phyloP scores from a whole-genome alignment of 495 filamentous ascomycete genomes.

The Hypoxylon lienhwacheense region DNA sequence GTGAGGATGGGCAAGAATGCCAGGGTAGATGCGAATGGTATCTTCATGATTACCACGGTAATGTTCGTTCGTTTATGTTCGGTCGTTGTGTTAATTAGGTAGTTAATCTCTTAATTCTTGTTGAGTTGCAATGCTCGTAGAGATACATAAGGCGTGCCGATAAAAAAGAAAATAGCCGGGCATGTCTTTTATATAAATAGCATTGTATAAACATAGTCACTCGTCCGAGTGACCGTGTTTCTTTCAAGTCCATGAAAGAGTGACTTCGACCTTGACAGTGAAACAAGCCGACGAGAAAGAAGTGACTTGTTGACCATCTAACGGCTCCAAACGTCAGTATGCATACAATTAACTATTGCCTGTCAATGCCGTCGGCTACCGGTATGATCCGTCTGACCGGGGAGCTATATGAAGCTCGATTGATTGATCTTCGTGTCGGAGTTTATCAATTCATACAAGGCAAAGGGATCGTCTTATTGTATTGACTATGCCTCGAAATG shows the following conservation, averaged over 20 bases:
- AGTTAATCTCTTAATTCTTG: neutral
- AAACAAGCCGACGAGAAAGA: too few species aligned
- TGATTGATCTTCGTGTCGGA: too few species aligned
- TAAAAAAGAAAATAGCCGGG: neutral
- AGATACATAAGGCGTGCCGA: neutral
- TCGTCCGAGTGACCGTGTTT: neutral
- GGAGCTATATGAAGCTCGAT: too few species aligned
- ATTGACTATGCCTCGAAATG: too few species aligned
- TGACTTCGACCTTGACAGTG: constrained; percentile 1
- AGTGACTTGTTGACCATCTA: too few species aligned
- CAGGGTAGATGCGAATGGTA: constrained; percentile 12
- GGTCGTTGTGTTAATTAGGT: neutral
- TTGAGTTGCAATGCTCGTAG: neutral
- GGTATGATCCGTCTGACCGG: too few species aligned
- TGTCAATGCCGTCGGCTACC: too few species aligned
- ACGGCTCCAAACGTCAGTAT: too few species aligned
- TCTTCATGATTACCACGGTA: constrained; percentile 19
- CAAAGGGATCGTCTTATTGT: too few species aligned
- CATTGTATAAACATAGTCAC: constrained; percentile 6
- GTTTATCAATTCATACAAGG: too few species aligned
- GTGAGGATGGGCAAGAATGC: constrained; percentile 21
- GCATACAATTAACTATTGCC: too few species aligned
- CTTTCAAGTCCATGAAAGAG: constrained; percentile 6
- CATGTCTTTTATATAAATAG: constrained; percentile 8
- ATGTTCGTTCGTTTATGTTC: constrained; percentile 1